Base-by-base conservation (phyloP, 805 yeast species). In the Saccharomycopsis fibuligera region DNA sequence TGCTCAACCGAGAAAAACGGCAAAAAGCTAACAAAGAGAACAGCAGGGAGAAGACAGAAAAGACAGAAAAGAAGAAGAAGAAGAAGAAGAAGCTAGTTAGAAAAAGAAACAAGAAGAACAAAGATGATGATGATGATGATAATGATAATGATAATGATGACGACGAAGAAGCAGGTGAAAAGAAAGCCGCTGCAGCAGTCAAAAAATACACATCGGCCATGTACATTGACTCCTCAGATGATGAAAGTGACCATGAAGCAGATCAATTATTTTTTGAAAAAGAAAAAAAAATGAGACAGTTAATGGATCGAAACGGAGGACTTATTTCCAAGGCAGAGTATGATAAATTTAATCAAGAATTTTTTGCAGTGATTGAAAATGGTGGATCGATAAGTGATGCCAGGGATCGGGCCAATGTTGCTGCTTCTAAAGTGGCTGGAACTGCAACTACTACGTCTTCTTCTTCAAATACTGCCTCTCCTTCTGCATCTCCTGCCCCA, bases 211-310 rank as follows among this genome's bases (percentile, higher is more conserved):
- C 43, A 2, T 60, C 67, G 6, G 59, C 60, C 16, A 48, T 62
- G 48, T 63, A 66, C 48, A 62, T 64, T 30, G 49, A 64, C 2
- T 59, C 71, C 22, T 72, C 65, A 35, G 67, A 60, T 29, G 69
- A 60, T 22, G 21, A 25, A 19, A 53, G 45, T 14, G 50, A 38
- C 9, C 45, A 10, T 2, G 33, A 41, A n/a, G 27, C 29, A 10
- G 55, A 52, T 35, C 19, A 31, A 25, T 12, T 37, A 21, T 52
- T 52, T 37, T 52, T 49, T 40, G 48, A 40, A 27, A 41, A 42
- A 21, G 55, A 52, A 41, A 37, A 43, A 19, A 39, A 31, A 33
- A 37, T 52, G 29, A 23, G 55, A 41, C 41, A 38, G 30, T 37
- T 52, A 6, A 45, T 52, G 21, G 36, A 42, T 37, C 27, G 36